These are phyloP conservation scores for Penicillium daleae DNA, from an alignment of 495 filamentous ascomycete genomes.

Conservation along the genomic window DNA sequence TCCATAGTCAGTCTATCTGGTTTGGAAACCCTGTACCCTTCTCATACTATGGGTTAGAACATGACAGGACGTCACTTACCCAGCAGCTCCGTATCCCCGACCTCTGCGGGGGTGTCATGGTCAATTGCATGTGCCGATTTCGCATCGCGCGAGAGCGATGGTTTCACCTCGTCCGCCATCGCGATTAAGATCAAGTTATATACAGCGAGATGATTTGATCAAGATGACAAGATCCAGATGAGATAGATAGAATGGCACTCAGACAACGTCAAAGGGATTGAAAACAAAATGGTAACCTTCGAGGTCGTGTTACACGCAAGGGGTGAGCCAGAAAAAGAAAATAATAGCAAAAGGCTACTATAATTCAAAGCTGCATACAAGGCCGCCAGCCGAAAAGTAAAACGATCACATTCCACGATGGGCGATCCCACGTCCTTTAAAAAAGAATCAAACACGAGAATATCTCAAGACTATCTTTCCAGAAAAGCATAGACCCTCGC, in stretches of 20 bases:
- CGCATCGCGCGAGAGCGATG: slow-evolving; percentile 11
- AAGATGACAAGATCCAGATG: background rate
- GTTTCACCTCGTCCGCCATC: slow-evolving; percentile 24
- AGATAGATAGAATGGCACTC: background rate
- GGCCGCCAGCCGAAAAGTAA: background rate
- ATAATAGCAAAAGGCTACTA: too few relatives aligned
- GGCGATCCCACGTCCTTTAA: background rate
- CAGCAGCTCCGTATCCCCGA: slow-evolving; percentile 38
- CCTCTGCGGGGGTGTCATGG: slow-evolving; percentile 14
- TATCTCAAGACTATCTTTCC: background rate
- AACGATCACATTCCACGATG: background rate
- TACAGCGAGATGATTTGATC: background rate
- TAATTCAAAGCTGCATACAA: background rate
- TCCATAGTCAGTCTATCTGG: background rate
- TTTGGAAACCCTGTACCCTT: background rate
- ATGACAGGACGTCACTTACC: slow-evolving; percentile 20
- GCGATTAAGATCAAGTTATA: background rate
- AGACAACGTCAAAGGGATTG: background rate
- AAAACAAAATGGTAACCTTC: background rate
- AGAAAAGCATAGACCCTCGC: background rate
- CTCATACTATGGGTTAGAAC: too few relatives aligned
- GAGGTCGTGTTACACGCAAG: too few relatives aligned
- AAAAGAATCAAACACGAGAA: background rate
- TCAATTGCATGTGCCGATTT: slow-evolving; percentile 5
- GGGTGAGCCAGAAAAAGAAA: too few relatives aligned